These are phyloP conservation scores for Blastobotrys terrestris DNA, from an alignment of 805 yeast species.

Conservation along the genomic window DNA sequence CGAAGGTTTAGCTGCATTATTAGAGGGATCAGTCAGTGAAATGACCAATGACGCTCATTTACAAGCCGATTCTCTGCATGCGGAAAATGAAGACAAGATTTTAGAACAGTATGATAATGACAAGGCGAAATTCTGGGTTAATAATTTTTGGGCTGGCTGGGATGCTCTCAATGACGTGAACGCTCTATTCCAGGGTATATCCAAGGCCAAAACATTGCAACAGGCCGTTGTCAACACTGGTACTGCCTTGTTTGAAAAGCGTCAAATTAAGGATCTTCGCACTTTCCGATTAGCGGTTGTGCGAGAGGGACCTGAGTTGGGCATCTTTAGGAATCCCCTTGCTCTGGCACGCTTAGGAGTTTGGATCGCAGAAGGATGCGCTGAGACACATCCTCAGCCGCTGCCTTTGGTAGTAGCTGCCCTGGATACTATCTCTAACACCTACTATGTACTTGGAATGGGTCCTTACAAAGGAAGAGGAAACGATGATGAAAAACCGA, in stretches of 20 bases:
- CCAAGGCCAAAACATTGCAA: constrained; percentile 77
- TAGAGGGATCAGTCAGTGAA: constrained; percentile 41
- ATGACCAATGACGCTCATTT: background rate
- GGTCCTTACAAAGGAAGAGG: constrained; percentile 69
- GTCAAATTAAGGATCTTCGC: constrained; percentile 68
- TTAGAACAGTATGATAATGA: constrained; percentile 22
- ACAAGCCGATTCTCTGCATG: background rate
- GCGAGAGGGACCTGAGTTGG: constrained; percentile 80
- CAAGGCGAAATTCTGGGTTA: constrained; percentile 53
- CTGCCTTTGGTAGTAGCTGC: constrained; percentile 85
- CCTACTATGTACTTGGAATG: constrained; percentile 82
- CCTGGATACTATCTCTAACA: constrained; percentile 62
- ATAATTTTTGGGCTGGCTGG: constrained; percentile 67
- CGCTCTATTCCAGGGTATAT: constrained; percentile 61
- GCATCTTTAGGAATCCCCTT: constrained; percentile 76
- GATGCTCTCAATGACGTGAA: constrained; percentile 52
- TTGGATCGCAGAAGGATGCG: constrained; percentile 87
- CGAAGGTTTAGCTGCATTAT: constrained; percentile 76
- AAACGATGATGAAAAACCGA: constrained; percentile 30
- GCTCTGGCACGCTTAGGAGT: constrained; percentile 77
- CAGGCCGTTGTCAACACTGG: constrained; percentile 82
- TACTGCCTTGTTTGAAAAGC: constrained; percentile 79
- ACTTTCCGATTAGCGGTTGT: constrained; percentile 81
- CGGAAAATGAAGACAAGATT: background rate
- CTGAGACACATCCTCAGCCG: constrained; percentile 61